Percentiles rank a stretch among this genome's conserved stretches.
These are phyloP conservation scores for Solanum ossicruentum DNA, from an alignment of 257 asterid genomes.

Conservation along the genomic window DNA sequence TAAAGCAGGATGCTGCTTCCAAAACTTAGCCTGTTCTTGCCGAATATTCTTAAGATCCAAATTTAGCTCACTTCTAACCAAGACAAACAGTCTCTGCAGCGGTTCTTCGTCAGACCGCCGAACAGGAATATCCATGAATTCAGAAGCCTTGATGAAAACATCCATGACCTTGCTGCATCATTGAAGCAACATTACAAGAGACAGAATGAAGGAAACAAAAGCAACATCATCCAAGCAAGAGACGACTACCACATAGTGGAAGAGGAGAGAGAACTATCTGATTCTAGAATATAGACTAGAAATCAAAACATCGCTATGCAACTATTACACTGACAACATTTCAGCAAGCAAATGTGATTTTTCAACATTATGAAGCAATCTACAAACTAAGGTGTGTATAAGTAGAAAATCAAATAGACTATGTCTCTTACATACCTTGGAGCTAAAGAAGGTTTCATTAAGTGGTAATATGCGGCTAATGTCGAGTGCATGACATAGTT, in stretches of 20 bases:
- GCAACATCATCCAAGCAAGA: neutral
- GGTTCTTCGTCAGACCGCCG: slow-evolving; percentile 94
- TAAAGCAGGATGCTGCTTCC: slow-evolving; percentile 97
- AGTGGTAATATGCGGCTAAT: slow-evolving; percentile 75
- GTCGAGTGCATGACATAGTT: slow-evolving; percentile 98
- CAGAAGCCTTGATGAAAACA: slow-evolving; percentile 90
- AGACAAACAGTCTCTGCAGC: slow-evolving; percentile 80
- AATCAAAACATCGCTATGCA: neutral
- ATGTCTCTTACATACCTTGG: slow-evolving; percentile 52
- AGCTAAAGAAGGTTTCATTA: slow-evolving; percentile 97
- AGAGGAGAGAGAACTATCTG: neutral
- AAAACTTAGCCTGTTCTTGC: slow-evolving; percentile 96
- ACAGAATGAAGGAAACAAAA: neutral
- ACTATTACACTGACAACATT: neutral
- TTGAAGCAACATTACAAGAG: slow-evolving; percentile 5
- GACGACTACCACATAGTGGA: neutral
- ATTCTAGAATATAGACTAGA: neutral
- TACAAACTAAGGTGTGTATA: neutral
- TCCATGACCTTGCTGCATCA: slow-evolving; percentile 94
- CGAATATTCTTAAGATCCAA: slow-evolving; percentile 80
- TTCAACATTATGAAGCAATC: neutral
- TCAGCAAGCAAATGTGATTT: neutral
- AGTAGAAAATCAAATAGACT: neutral
- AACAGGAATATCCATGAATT: slow-evolving; percentile 95
- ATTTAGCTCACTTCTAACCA: slow-evolving; percentile 96